A percentile compares a stretch with the other conserved stretches of the same genome.
Evolutionary conservation across 352 stramenopile species (phyloP).

Genomic region (Phytophthora foliorum): DNA sequence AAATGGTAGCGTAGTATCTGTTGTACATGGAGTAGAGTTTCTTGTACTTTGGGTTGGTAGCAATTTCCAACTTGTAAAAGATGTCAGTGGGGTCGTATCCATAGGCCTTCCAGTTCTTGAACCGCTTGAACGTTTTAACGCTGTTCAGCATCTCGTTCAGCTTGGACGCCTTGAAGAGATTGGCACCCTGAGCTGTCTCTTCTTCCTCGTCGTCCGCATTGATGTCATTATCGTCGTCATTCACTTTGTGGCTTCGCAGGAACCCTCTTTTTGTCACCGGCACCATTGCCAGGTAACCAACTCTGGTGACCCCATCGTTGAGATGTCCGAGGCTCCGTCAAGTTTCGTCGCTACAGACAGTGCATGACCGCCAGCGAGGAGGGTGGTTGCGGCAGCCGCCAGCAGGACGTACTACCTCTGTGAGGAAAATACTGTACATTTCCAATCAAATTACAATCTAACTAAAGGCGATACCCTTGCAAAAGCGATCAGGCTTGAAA

Average conservation of each 20-base stretch:
- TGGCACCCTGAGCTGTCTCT: neutral
- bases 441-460: no score
- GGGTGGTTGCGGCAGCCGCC: neutral
- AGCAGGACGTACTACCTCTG: neutral
- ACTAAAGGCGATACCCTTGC: no score
- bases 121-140: neutral
- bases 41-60: no score
- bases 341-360: neutral
- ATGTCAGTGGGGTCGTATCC: neutral
- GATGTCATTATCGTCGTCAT: neutral
- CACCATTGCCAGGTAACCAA: neutral
- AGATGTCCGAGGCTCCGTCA: neutral
- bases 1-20: no score
- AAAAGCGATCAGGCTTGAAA: no score
- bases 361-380: neutral
- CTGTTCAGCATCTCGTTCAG: neutral
- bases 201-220: neutral
- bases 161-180: neutral
- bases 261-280: neutral
- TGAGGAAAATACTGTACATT: no score
- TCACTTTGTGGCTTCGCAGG: neutral
- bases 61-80: no score
- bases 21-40: no score
- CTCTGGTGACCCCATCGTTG: neutral
- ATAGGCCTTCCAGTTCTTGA: neutral